Base-by-base conservation (phyloP, 495 filamentous ascomycete genomes). In the Podospora sp. region DNA sequence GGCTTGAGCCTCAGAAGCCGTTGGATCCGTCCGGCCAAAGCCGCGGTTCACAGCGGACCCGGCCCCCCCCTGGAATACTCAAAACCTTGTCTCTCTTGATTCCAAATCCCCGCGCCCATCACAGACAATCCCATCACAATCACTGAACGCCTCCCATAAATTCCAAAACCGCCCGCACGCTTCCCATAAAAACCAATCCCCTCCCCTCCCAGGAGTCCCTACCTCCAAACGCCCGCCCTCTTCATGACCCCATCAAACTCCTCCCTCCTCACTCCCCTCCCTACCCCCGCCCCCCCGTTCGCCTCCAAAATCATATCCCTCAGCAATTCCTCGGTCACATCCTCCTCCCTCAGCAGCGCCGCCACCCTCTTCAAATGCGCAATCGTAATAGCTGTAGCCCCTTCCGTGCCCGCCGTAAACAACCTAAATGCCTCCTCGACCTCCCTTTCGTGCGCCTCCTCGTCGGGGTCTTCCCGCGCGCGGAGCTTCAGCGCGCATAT, bases 281-380 rank as follows among this genome's bases (percentile, higher is more conserved):
- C 84, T 9, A 93, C 82, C 14, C 90, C 90, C 6, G 81, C 86
- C 3, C 91, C 92, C 0, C 90, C 93, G 77, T 94, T 96, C 68
- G 92, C 95, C 82, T 97, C 95, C 49, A 90, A 74, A 53, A 99
- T 88, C 95, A 99, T 99, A 82, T 97, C 92, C 78, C 83, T 85
- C 70, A 99, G 78, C 75, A 96, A 71, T 22, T 91, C 86, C 71
- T 97, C 95, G 20, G 84, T 84, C 33, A 97, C 88, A 68, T 91
- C 85, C 71, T 96, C 92, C 77, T 96, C 90, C 76, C 91, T 89
- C 72, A 99, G 77, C 67, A 92, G 87, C 71, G 84, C 87, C 62
- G 94, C 94, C 62, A 98, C 88, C 72, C 91, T 83, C 76, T 84
- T 87, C 75, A 99, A 79, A 75, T 94, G 87, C 22, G 80, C 80